phyloP scores from a whole-genome alignment of 2,329 filamentous ascomycete species.

The Lasiodiplodia sp. region DNA sequence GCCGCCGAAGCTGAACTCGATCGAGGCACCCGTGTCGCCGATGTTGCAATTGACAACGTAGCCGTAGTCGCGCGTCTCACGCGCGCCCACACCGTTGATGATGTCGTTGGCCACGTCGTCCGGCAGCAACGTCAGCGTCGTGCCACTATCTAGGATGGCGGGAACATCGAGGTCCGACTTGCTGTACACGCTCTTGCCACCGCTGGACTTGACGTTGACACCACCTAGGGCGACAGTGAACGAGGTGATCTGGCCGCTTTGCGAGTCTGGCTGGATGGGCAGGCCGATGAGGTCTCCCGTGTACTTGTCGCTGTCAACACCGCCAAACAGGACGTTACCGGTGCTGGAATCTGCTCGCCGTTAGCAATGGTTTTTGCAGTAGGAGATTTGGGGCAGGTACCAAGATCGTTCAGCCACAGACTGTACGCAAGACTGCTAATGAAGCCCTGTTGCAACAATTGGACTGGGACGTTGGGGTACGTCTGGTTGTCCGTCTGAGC shows the following conservation, averaged over 20 bases:
- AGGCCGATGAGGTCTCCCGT: slow-evolving; percentile 69
- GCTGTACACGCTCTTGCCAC: slow-evolving; percentile 24
- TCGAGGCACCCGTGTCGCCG: slow-evolving; percentile 3
- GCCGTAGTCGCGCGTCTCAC: background rate
- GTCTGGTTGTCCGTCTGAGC: background rate
- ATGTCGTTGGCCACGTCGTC: slow-evolving; percentile 46
- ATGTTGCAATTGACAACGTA: slow-evolving; percentile 25
- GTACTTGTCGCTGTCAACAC: slow-evolving; percentile 73
- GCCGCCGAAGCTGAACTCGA: slow-evolving; percentile 29
- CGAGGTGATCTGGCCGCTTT: slow-evolving; percentile 2
- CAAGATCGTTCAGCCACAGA: slow-evolving; percentile 57
- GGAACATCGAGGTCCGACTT: slow-evolving; percentile 8
- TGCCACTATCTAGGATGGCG: slow-evolving; percentile 73
- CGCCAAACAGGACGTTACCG: slow-evolving; percentile 77
- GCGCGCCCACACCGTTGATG: slow-evolving; percentile 26
- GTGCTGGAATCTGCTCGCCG: slow-evolving; percentile 40
- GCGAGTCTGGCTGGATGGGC: slow-evolving; percentile 57
- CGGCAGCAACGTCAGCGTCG: slow-evolving; percentile 72
- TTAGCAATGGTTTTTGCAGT: background rate
- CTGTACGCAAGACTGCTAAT: slow-evolving; percentile 75
- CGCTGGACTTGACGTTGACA: slow-evolving; percentile 6
- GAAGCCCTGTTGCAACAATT: slow-evolving; percentile 65
- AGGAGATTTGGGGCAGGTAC: slow-evolving; percentile 61
- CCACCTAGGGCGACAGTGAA: slow-evolving; percentile 28
- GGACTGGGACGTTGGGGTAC: slow-evolving; percentile 74